Evolutionary conservation across 305 asterid genomes (phyloP).

Genomic region (Fraxinus baroniana): DNA sequence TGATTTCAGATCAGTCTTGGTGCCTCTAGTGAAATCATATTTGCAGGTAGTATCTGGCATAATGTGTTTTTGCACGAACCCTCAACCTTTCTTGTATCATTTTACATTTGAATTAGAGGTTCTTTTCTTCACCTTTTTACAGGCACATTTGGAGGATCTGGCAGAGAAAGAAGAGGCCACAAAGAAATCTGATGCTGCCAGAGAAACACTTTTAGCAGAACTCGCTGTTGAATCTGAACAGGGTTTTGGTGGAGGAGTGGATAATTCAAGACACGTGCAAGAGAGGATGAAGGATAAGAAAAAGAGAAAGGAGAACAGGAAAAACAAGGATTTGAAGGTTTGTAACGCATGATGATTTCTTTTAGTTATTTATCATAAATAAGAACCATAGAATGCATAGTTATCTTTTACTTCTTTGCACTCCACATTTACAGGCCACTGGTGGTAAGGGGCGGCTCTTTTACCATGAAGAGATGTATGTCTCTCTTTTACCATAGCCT

Average conservation of each 20-base stretch:
- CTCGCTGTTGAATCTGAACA: conserved; percentile 78
- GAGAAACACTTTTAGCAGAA: conserved; percentile 92
- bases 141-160: conserved; percentile 78
- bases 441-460: conserved; percentile 46
- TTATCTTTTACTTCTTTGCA: conserved; percentile 8
- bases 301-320: conserved; percentile 61
- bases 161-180: conserved; percentile 95
- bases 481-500: conserved; percentile 17
- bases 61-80: conserved; percentile 2
- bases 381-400: conserved; percentile 21
- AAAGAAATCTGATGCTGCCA: conserved; percentile 91
- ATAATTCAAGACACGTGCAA: conserved; percentile 50
- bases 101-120: conserved; percentile 22
- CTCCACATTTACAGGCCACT: conserved; percentile 49
- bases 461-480: conserved; percentile 63
- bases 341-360: conserved; percentile 16
- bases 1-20: conserved; percentile 65
- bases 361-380: conserved; percentile 16
- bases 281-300: conserved; percentile 76
- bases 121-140: conserved; percentile 26
- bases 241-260: conserved; percentile 45
- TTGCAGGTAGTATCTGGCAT: conserved; percentile 54
- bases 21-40: conserved; percentile 77
- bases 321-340: conserved; percentile 78
- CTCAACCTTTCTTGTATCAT: conserved; percentile 14